These are phyloP conservation scores for Nakaseomyces delphensis DNA, from an alignment of 1,139 yeast genomes.

Conservation along the genomic window DNA sequence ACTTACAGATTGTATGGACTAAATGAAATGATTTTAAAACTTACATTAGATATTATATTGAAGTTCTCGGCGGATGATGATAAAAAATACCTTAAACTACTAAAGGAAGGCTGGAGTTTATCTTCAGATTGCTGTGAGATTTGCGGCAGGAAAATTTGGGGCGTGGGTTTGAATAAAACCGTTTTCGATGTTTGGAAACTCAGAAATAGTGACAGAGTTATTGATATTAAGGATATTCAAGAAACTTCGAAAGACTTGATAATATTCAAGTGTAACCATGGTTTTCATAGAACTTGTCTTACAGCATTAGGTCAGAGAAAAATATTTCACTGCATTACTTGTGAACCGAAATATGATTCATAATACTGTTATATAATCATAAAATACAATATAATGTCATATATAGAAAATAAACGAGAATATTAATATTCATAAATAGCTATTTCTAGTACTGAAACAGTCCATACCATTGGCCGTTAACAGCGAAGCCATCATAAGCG, in stretches of 20 bases:
- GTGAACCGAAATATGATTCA: conserved; percentile 10
- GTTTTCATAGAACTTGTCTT: conserved; percentile 59
- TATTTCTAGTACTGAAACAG: conserved; percentile 11
- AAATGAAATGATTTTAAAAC: conserved; percentile 19
- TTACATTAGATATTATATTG: conserved; percentile 18
- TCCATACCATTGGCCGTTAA: conserved; percentile 46
- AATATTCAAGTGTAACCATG: conserved; percentile 52
- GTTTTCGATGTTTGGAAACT: conserved; percentile 42
- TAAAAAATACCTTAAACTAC: conserved; percentile 12
- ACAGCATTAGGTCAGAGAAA: conserved; percentile 36
- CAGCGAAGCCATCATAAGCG: conserved; percentile 42
- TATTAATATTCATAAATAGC: no score
- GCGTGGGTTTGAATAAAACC: conserved; percentile 42
- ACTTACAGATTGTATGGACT: conserved; percentile 21
- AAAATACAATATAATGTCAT: no score
- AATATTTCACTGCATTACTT: conserved; percentile 19
- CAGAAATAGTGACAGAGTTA: conserved; percentile 13
- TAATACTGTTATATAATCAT: neutral
- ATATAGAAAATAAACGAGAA: neutral
- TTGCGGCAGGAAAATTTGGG: conserved; percentile 64
- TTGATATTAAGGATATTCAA: conserved; percentile 10
- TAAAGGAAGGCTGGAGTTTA: conserved; percentile 52
- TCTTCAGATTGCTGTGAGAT: conserved; percentile 50
- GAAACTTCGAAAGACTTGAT: conserved; percentile 27
- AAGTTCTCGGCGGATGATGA: conserved; percentile 18